A percentile compares a stretch with the other conserved stretches of the same genome.
Conservation (phyloP, 2,329 filamentous ascomycete species). For the Epichloe festucae region DNA sequence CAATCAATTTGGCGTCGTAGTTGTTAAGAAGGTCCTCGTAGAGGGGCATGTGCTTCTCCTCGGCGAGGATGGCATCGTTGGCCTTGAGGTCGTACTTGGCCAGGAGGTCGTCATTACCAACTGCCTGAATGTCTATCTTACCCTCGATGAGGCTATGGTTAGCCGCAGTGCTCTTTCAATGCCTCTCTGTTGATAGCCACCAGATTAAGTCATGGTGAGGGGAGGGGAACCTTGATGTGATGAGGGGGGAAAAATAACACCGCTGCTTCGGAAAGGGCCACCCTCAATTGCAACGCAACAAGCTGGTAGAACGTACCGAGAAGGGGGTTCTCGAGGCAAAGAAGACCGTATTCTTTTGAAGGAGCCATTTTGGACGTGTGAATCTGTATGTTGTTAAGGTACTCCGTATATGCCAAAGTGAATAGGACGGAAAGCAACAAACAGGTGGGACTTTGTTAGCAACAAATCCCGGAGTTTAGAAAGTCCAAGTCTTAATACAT, state of each 20-base stretch:
- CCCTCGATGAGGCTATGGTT: neutral
- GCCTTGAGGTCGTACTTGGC: constrained; percentile 87
- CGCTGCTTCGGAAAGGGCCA: neutral
- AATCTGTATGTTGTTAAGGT: neutral
- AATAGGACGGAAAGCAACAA: neutral
- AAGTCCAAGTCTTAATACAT: constrained; percentile 11
- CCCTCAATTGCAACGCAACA: neutral
- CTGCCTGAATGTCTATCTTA: constrained; percentile 70
- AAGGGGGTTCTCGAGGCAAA: constrained; percentile 94
- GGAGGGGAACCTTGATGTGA: neutral
- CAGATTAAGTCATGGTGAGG: neutral
- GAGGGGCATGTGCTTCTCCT: constrained; percentile 76
- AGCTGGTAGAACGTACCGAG: constrained; percentile 51
- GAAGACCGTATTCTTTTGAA: constrained; percentile 69
- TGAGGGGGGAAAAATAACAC: neutral
- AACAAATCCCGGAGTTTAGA: neutral
- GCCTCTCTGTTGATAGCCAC: neutral
- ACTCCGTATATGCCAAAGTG: too few species aligned
- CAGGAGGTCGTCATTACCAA: constrained; percentile 70
- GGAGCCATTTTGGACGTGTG: constrained; percentile 45
- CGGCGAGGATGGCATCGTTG: constrained; percentile 95
- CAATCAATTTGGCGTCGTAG: constrained; percentile 86
- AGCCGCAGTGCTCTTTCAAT: neutral
- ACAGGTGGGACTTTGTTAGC: neutral
- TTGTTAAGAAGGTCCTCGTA: constrained; percentile 92